Evolutionary conservation across 371 early-diverging fungal genomes (phyloP).

Genomic region (Apophysomyces sp.): DNA sequence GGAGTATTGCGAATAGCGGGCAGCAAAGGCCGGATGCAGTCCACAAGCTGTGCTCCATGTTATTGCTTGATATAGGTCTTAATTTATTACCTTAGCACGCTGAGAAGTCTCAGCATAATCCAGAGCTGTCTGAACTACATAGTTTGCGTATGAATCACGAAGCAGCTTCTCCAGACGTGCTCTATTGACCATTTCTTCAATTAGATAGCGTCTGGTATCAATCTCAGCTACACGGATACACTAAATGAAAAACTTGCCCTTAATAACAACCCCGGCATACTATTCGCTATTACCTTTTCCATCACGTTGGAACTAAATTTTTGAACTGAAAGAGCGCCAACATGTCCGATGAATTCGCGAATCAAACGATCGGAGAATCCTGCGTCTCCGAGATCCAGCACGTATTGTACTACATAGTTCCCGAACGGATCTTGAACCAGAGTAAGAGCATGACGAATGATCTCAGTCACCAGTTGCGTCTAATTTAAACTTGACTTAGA

Average conservation of each 20-base stretch:
- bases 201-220: constrained; percentile 64
- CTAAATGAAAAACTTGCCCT: too few species aligned
- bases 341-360: constrained; percentile 74
- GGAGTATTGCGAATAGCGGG: constrained; percentile 84
- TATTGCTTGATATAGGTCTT: not conserved
- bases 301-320: constrained; percentile 94
- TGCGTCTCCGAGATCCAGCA: constrained; percentile 77
- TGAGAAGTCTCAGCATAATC: constrained; percentile 84
- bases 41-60: constrained; percentile 52
- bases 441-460: constrained; percentile 74
- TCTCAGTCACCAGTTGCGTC: constrained; percentile 72
- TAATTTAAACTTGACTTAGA: constrained; percentile 1
- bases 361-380: constrained; percentile 72
- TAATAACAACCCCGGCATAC: too few species aligned
- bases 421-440: constrained; percentile 95
- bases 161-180: constrained; percentile 71
- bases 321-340: constrained; percentile 79
- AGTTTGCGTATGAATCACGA: constrained; percentile 88
- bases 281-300: constrained; percentile 65
- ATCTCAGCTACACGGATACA: constrained; percentile 83
- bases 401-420: constrained; percentile 98
- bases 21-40: constrained; percentile 74
- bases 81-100: constrained; percentile 53
- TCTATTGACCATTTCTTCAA: constrained; percentile 72
- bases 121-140: constrained; percentile 89